These are phyloP conservation scores for Calonectria pteridis DNA, from an alignment of 2,329 filamentous ascomycete species.

Conservation along the genomic window DNA sequence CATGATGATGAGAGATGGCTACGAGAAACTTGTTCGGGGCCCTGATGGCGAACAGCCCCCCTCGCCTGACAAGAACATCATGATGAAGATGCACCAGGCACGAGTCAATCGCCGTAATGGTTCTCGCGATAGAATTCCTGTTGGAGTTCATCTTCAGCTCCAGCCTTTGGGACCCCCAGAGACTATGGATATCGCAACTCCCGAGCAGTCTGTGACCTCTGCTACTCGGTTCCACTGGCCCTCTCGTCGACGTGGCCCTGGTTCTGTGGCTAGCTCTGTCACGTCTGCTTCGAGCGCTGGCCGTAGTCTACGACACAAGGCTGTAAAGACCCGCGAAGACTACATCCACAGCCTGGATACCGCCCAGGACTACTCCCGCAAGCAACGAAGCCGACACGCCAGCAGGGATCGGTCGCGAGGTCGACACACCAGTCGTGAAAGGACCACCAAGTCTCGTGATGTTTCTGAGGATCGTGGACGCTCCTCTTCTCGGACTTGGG, in stretches of 20 bases:
- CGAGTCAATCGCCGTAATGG: constrained; percentile 73
- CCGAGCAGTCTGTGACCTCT: constrained; percentile 67
- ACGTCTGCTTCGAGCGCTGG: constrained; percentile 67
- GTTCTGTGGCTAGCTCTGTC: constrained; percentile 68
- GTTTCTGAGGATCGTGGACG: constrained; percentile 79
- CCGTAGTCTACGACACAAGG: constrained; percentile 62
- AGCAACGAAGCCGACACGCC: constrained; percentile 66
- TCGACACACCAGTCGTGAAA: constrained; percentile 62
- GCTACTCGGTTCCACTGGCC: constrained; percentile 69
- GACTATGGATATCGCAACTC: constrained; percentile 66
- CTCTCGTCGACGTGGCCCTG: constrained; percentile 64
- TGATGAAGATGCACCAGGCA: constrained; percentile 72
- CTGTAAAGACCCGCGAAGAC: constrained; percentile 76
- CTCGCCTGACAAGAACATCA: constrained; percentile 69
- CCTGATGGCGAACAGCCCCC: constrained; percentile 65
- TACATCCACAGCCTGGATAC: constrained; percentile 90
- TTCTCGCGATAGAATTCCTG: constrained; percentile 83
- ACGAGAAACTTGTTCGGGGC: constrained; percentile 50
- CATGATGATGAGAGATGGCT: constrained; percentile 69
- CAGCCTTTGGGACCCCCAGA: constrained; percentile 66
- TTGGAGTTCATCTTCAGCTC: constrained; percentile 75
- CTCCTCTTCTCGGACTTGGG: constrained; percentile 72
- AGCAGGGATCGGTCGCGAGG: constrained; percentile 64
- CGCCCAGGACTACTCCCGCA: constrained; percentile 73
- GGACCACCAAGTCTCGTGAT: constrained; percentile 68